Percentiles rank a stretch among this genome's conserved stretches.
phyloP scores from a whole-genome alignment of 768 basidiomycete species.

The Rhodotorula toruloides region DNA sequence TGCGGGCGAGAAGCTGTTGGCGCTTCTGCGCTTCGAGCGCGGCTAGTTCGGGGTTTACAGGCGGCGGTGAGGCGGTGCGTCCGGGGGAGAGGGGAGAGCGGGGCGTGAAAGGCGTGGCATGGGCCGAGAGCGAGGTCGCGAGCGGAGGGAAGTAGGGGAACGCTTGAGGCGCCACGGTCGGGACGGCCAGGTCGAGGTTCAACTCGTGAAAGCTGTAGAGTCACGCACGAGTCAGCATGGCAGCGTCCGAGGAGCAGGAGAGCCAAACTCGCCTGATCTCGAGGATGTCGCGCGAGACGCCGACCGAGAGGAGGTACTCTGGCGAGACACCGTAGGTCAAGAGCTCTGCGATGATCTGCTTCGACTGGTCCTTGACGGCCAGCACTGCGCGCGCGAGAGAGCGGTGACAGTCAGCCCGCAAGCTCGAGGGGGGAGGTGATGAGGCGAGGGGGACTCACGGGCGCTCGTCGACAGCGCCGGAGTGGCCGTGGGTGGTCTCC shows the following conservation, averaged over 20 bases:
- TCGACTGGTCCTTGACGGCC: slow-evolving; percentile 22
- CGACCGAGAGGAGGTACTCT: slow-evolving; percentile 31
- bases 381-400: neutral
- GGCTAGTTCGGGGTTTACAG: neutral
- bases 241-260: neutral
- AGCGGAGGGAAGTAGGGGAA: neutral
- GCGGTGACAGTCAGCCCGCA: neutral
- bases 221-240: neutral
- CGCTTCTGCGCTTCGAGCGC: slow-evolving; percentile 26
- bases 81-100: neutral
- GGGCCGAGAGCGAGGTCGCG: neutral
- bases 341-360: slow-evolving; percentile 27
- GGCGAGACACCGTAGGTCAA: slow-evolving; percentile 27
- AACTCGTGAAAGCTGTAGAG: slow-evolving; percentile 24
- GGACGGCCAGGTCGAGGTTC: slow-evolving; percentile 8
- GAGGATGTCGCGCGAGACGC: slow-evolving; percentile 30
- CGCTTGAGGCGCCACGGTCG: neutral
- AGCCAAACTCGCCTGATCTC: neutral
- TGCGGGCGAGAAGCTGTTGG: slow-evolving; percentile 26
- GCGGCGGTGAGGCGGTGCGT: neutral
- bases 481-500: neutral
- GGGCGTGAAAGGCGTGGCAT: neutral
- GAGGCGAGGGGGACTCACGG: too few species aligned
- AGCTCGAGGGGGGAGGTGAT: neutral
- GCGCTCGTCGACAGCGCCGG: too few species aligned